These are phyloP conservation scores for Phytophthora pseudosyringae DNA, from an alignment of 352 stramenopile species.

Conservation along the genomic window DNA sequence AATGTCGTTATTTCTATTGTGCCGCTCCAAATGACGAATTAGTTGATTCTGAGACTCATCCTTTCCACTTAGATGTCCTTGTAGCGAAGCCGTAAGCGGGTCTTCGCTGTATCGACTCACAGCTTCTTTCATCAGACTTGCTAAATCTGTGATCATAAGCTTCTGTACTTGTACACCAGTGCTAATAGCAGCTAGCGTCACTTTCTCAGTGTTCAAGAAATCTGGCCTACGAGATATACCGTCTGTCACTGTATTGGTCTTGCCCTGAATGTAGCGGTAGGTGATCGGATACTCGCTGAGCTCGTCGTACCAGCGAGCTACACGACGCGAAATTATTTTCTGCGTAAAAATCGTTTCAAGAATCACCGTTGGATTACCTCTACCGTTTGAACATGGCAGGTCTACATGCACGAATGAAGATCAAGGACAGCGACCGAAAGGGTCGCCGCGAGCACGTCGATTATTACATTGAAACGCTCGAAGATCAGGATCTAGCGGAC, in stretches of 20 bases:
- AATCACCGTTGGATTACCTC: constrained; percentile 6
- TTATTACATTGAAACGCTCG: constrained; percentile 22
- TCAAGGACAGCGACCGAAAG: constrained; percentile 1
- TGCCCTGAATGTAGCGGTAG: constrained; percentile 9
- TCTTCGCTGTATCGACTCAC: not conserved
- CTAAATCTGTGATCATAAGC: not conserved
- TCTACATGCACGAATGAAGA: constrained; percentile 1
- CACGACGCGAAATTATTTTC: not conserved
- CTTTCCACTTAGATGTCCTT: no score
- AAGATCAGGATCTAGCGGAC: constrained; percentile 9
- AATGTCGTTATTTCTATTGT: no score
- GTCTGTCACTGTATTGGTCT: constrained; percentile 14
- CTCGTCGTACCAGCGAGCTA: constrained; percentile 17
- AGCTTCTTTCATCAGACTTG: not conserved
- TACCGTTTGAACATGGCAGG: constrained; percentile 6
- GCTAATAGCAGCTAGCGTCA: not conserved
- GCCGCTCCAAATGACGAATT: no score
- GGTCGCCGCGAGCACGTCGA: not conserved
- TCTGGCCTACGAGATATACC: constrained; percentile 15
- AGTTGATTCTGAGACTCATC: no score
- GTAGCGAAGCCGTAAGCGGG: not conserved
- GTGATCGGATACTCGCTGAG: constrained; percentile 17
- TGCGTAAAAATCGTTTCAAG: constrained; percentile 20
- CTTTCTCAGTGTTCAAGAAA: constrained; percentile 6
- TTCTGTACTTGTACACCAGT: not conserved